A percentile compares a stretch with the other conserved stretches of the same genome.
phyloP scores from a whole-genome alignment of 2,329 filamentous ascomycete genomes.

The Neonectria ditissima region DNA sequence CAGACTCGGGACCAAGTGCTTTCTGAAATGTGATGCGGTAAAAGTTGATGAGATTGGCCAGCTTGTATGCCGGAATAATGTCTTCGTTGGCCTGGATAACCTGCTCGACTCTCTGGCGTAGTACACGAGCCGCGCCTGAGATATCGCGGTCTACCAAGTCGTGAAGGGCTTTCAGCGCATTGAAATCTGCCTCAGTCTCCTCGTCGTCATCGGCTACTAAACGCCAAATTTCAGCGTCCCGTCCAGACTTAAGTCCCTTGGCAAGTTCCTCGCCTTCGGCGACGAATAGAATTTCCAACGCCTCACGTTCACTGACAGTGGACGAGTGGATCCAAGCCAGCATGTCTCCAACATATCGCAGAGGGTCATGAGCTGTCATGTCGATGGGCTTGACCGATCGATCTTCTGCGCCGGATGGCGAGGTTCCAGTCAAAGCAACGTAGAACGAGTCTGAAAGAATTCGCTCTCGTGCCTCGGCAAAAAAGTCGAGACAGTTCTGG shows the following conservation, averaged over 20 bases:
- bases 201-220: constrained; percentile 68
- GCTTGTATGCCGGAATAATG: constrained; percentile 86
- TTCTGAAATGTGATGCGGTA: constrained; percentile 88
- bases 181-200: constrained; percentile 70
- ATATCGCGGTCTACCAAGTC: constrained; percentile 90
- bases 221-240: constrained; percentile 87
- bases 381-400: constrained; percentile 88
- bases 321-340: constrained; percentile 96
- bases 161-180: constrained; percentile 83
- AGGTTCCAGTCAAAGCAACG: constrained; percentile 82
- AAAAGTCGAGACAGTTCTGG: constrained; percentile 92
- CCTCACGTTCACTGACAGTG: constrained; percentile 92
- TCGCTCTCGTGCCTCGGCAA: constrained; percentile 89
- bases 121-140: constrained; percentile 80
- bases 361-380: constrained; percentile 88
- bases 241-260: constrained; percentile 81
- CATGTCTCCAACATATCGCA: constrained; percentile 97
- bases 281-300: constrained; percentile 90
- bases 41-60: constrained; percentile 89
- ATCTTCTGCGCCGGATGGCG: constrained; percentile 68
- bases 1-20: constrained; percentile 76
- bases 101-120: constrained; percentile 91
- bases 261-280: constrained; percentile 90
- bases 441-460: constrained; percentile 92
- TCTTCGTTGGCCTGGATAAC: constrained; percentile 94